phyloP scores from a whole-genome alignment of 1,284 basidiomycete genomes.

The Wallemia hederae region DNA sequence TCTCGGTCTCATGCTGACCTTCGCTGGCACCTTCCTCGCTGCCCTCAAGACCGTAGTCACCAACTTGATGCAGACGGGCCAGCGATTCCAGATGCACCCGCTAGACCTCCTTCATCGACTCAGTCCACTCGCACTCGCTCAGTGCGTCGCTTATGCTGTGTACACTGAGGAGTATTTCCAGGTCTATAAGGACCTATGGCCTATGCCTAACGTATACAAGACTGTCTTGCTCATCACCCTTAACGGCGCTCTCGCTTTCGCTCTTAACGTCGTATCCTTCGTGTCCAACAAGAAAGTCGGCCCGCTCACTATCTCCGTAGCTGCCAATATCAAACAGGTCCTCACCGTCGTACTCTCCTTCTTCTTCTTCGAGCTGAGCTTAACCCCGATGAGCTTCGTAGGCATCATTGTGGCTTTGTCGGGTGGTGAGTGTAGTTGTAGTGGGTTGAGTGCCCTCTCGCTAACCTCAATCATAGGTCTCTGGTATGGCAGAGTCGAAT shows the following conservation, averaged over 20 bases:
- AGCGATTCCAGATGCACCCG: conserved; percentile 32
- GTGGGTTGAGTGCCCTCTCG: background rate
- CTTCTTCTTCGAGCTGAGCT: conserved; percentile 44
- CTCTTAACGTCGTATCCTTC: conserved; percentile 67
- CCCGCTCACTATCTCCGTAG: conserved; percentile 57
- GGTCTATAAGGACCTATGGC: conserved; percentile 15
- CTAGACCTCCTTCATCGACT: conserved; percentile 56
- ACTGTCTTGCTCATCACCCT: conserved; percentile 28
- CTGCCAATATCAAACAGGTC: conserved; percentile 79
- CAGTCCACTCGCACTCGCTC: conserved; percentile 61
- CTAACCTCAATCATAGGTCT: background rate
- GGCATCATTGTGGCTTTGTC: background rate
- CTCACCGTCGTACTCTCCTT: conserved; percentile 63
- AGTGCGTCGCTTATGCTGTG: conserved; percentile 47
- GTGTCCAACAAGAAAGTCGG: conserved; percentile 70
- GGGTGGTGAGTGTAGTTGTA: background rate
- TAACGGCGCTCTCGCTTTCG: conserved; percentile 65
- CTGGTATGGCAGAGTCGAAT: background rate
- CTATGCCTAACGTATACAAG: conserved; percentile 9
- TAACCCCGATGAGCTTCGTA: conserved; percentile 20
- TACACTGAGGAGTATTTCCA: conserved; percentile 44
- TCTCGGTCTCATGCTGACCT: conserved; percentile 27
- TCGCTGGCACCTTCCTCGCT: conserved; percentile 61
- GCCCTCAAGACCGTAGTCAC: conserved; percentile 73
- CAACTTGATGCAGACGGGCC: conserved; percentile 32